A percentile compares a stretch with the other conserved stretches of the same genome.
These are phyloP conservation scores for Skeletonema menzelii DNA, from an alignment of 108 stramenopile species.

Conservation along the genomic window DNA sequence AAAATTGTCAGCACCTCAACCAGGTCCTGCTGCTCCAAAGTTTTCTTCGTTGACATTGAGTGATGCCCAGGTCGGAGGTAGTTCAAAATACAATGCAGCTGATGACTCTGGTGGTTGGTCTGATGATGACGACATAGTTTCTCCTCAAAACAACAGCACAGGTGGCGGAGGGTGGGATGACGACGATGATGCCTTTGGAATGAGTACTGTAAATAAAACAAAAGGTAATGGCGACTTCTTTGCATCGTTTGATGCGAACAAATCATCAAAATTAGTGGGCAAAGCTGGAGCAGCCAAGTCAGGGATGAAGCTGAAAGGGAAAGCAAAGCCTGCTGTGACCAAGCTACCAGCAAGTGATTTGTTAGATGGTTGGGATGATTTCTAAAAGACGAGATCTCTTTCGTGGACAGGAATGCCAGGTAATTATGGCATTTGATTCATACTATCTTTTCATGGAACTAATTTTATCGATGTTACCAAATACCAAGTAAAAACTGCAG, in stretches of 20 bases:
- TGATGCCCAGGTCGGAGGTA: conserved; percentile 60
- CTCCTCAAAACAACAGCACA: background rate
- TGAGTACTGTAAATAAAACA: conserved; percentile 8
- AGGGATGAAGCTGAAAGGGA: conserved; percentile 34
- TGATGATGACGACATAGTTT: conserved; percentile 13
- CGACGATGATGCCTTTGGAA: conserved; percentile 38
- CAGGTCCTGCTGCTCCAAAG: conserved; percentile 37
- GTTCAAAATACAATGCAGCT: conserved; percentile 22
- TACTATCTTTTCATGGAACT: background rate
- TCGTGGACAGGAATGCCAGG: background rate
- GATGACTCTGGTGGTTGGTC: conserved; percentile 21
- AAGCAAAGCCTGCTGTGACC: conserved; percentile 48
- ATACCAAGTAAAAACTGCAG: too few species aligned
- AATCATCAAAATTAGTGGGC: conserved; percentile 12
- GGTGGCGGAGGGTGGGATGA: conserved; percentile 26
- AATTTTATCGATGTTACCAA: background rate
- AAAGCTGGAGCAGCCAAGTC: background rate
- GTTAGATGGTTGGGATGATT: conserved; percentile 89
- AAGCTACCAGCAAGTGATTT: conserved; percentile 57
- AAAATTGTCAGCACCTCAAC: conserved; percentile 15
- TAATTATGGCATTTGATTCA: background rate
- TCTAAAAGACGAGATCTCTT: conserved; percentile 39
- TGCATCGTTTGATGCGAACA: conserved; percentile 59
- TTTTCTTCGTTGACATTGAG: conserved; percentile 54
- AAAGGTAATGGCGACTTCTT: conserved; percentile 61